phyloP scores from a whole-genome alignment of 306 rosid genomes.

The Macrotyloma uniflorum region DNA sequence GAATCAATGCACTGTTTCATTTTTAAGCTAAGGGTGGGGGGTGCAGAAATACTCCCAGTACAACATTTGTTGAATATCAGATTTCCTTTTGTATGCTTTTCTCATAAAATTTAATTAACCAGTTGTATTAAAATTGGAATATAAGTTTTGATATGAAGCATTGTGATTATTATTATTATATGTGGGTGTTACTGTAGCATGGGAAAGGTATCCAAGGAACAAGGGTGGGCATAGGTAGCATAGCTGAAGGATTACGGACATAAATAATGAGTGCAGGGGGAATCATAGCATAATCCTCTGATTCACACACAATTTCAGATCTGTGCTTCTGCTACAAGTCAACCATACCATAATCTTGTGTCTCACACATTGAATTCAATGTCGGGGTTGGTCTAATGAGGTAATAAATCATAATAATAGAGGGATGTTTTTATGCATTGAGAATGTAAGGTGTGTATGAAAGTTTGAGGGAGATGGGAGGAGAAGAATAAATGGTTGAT shows the following conservation, averaged over 20 bases:
- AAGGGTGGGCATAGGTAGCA: not conserved
- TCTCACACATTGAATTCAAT: not conserved
- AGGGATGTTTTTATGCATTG: not conserved
- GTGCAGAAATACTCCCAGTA: not conserved
- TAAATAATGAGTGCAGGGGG: constrained; percentile 16
- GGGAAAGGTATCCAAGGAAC: not conserved
- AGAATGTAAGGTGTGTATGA: not conserved
- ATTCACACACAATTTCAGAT: not conserved
- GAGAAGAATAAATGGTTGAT: not conserved
- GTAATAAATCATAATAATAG: not conserved
- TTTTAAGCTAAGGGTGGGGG: not conserved
- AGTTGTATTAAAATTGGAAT: too few relatives aligned
- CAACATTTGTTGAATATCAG: not conserved
- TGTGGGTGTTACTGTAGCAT: not conserved
- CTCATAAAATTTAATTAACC: too few relatives aligned
- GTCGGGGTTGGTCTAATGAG: not conserved
- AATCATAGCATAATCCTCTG: constrained; percentile 8
- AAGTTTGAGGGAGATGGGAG: not conserved
- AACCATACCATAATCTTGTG: not conserved
- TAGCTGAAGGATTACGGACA: not conserved
- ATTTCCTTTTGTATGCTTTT: not conserved
- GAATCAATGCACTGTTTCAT: too few relatives aligned
- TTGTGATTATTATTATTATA: not conserved
- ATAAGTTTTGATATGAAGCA: too few relatives aligned
- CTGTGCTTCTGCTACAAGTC: constrained; percentile 17